A percentile compares a stretch with the other conserved stretches of the same genome.
Conservation (phyloP, 75 land plant genomes). For the Larix kaempferi region DNA sequence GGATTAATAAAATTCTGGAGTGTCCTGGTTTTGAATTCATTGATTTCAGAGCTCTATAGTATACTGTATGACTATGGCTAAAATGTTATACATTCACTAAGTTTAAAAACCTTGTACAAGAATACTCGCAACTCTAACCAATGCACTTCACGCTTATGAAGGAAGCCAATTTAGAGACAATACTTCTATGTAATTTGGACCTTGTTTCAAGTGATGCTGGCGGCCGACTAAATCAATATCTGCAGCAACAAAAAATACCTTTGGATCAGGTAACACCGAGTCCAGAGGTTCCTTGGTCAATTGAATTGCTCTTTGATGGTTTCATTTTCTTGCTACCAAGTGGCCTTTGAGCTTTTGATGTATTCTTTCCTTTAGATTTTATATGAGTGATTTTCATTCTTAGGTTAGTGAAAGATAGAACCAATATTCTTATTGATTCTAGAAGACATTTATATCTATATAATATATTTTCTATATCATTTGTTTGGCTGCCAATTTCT, state of each 20-base stretch:
- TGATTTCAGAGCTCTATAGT: neutral
- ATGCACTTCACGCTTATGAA: constrained; percentile 11
- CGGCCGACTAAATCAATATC: constrained; percentile 19
- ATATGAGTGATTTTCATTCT: neutral
- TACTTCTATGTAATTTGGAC: constrained; percentile 26
- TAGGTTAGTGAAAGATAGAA: neutral
- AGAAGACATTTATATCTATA: neutral
- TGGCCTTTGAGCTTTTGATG: neutral
- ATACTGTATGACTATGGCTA: neutral
- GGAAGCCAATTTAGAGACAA: constrained; percentile 43
- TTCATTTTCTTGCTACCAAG: constrained; percentile 2
- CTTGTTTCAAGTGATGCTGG: constrained; percentile 32
- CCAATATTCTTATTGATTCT: neutral
- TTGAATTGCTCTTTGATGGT: neutral
- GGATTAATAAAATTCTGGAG: neutral
- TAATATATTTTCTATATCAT: neutral
- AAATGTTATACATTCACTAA: neutral
- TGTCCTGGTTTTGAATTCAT: neutral
- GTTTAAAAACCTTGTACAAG: neutral
- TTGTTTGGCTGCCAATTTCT: neutral
- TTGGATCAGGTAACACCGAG: constrained; percentile 46
- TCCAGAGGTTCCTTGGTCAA: neutral
- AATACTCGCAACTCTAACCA: neutral
- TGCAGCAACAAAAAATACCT: constrained; percentile 34
- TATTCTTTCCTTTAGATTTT: neutral